These are phyloP conservation scores for Hypoxylon sp. DNA, from an alignment of 2,329 filamentous ascomycete species.

Conservation along the genomic window DNA sequence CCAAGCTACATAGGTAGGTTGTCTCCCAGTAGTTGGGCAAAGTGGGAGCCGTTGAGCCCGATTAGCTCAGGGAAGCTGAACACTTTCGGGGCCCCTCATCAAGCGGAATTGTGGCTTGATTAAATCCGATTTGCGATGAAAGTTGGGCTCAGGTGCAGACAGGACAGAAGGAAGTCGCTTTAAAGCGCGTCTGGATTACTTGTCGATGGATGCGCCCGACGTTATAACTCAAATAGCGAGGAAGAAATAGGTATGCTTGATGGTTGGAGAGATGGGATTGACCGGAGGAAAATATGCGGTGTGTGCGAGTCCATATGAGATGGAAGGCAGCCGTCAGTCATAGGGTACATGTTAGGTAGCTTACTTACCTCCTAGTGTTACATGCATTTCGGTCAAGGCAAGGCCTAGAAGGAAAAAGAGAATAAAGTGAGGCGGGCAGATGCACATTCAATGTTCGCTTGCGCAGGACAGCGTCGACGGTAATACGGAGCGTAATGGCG, in stretches of 20 bases:
- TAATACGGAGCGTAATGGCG: not conserved
- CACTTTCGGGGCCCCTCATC: constrained; percentile 1
- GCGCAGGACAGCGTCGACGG: constrained; percentile 12
- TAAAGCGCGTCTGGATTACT: constrained; percentile 6
- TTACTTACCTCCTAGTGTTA: too few relatives aligned
- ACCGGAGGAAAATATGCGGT: constrained; percentile 13
- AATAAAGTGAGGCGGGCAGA: constrained; percentile 42
- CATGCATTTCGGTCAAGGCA: constrained; percentile 20
- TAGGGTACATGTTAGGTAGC: constrained; percentile 4
- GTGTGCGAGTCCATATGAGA: constrained; percentile 26
- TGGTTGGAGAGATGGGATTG: constrained; percentile 14
- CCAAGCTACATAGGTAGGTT: constrained; percentile 5
- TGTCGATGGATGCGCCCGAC: constrained; percentile 26
- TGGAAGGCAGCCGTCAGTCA: constrained; percentile 29
- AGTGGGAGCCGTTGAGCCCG: not conserved
- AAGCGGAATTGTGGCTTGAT: constrained; percentile 9
- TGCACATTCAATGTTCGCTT: too few relatives aligned
- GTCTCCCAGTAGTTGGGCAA: constrained; percentile 2
- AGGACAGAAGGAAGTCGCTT: constrained; percentile 7
- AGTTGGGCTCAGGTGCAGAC: constrained; percentile 1
- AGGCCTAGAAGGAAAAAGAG: constrained; percentile 20
- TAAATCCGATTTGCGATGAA: constrained; percentile 15
- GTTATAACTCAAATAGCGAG: constrained; percentile 1
- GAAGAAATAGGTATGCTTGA: constrained; percentile 6
- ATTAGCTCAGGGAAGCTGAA: constrained; percentile 8